These are phyloP conservation scores for Pseudoturritis turrita DNA, from an alignment of 345 rosid genomes.

Conservation along the genomic window DNA sequence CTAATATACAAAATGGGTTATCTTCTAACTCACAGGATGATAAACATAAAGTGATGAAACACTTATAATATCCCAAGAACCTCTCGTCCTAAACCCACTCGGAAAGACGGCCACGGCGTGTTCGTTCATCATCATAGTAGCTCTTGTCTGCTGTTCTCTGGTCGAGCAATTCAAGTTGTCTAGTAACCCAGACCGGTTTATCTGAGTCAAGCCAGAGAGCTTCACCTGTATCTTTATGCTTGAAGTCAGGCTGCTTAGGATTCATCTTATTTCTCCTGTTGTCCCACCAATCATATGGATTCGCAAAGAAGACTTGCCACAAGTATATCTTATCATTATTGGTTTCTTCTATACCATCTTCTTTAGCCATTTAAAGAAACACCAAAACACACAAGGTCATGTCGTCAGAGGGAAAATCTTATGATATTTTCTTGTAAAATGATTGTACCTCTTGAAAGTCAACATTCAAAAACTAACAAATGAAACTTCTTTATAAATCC, in stretches of 20 bases:
- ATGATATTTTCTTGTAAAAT: not conserved
- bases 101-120: constrained; percentile 26
- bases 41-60: not conserved
- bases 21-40: not conserved
- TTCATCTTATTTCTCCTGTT: constrained; percentile 50
- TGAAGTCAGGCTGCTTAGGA: constrained; percentile 60
- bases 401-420: not conserved
- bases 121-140: constrained; percentile 2
- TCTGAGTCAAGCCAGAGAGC: constrained; percentile 54
- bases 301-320: constrained; percentile 74
- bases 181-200: constrained; percentile 64
- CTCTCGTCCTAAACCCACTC: constrained; percentile 44
- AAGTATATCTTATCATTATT: constrained; percentile 31
- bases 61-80: not conserved
- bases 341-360: constrained; percentile 13
- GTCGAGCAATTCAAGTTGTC: constrained; percentile 56
- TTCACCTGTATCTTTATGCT: constrained; percentile 66
- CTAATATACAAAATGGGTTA: too few relatives aligned
- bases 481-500: not conserved
- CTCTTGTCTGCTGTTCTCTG: constrained; percentile 34
- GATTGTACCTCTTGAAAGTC: not conserved
- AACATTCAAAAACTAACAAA: not conserved
- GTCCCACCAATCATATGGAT: constrained; percentile 86
- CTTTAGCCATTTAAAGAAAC: not conserved
- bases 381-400: constrained; percentile 6